Evolutionary conservation across 2,329 filamentous ascomycete species (phyloP), one percentile per base, ranked within the genome.

Genomic region (Calonectria pauciramosa): DNA sequence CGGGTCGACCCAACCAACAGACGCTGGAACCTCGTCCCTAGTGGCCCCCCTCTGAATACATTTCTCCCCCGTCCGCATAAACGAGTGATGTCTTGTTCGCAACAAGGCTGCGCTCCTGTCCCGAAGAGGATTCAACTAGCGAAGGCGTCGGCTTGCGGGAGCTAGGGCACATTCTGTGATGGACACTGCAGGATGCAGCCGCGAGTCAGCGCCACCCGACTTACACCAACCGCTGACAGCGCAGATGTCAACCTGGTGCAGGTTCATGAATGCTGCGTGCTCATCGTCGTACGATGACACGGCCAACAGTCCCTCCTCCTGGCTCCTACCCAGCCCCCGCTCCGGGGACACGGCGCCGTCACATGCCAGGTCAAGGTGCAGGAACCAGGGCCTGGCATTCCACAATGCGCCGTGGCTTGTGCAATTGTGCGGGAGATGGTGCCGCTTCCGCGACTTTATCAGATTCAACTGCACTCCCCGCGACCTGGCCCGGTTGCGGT

Each of bases 211-310:
- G 56, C 56, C 56, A 41, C 56, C 54, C 56, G n/a, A 38, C 20
- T 41, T n/a, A 41, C 56, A 41, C 56, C 34, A 18, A 34, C 34
- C 32, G 56, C 56, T 60, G 56, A 38, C 56, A 34, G 56, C 56
- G n/a, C 56, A 38, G 20, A 38, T 41, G 56, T 60, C 56, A 60
- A 60, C 56, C 56, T 5, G 8, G 34, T 14, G 56, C 13, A 38
- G 34, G 6, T 60, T 28, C n/a, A 32, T 47, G 28, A 41, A 38
- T 16, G 20, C 54, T 38, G 54, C 32, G 54, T 14, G 54, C 30
- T 60, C n/a, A 41, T 60, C 23, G 56, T 60, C 56, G 56, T 60
- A 60, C 56, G 56, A 60, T 60, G 34, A n/a, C 56, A 41, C 34
- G 26, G 23, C 34, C 56, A 60, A 60, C 56, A 60, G n/a, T 26